Percentiles rank a stretch among this genome's conserved stretches.
These are phyloP conservation scores for Agroathelia rolfsii DNA, from an alignment of 1,284 basidiomycete species.

Conservation along the genomic window DNA sequence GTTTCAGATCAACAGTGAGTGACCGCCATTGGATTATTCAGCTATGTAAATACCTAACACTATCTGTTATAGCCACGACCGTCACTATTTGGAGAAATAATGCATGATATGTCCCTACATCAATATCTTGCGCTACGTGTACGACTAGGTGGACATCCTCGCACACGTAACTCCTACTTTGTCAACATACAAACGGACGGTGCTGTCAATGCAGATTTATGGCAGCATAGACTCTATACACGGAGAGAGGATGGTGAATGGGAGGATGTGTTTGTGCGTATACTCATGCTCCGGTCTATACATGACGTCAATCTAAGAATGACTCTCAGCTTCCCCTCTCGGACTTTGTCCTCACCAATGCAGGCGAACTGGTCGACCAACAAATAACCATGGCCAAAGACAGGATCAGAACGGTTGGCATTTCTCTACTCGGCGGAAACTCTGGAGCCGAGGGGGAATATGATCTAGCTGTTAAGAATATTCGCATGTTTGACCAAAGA, in stretches of 20 bases:
- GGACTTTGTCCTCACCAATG: slow-evolving; percentile 77
- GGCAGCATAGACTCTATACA: slow-evolving; percentile 84
- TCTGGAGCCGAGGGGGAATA: slow-evolving; percentile 61
- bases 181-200: slow-evolving; percentile 86
- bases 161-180: slow-evolving; percentile 70
- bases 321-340: slow-evolving; percentile 62
- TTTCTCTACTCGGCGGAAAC: slow-evolving; percentile 75
- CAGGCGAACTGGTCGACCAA: slow-evolving; percentile 60
- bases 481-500: slow-evolving; percentile 50
- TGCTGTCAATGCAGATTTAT: slow-evolving; percentile 70
- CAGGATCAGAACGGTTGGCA: slow-evolving; percentile 70
- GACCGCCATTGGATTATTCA: slow-evolving; percentile 2
- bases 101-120: slow-evolving; percentile 74
- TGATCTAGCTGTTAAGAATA: slow-evolving; percentile 67
- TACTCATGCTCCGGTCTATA: neutral
- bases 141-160: slow-evolving; percentile 58
- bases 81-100: slow-evolving; percentile 75
- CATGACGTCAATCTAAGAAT: slow-evolving; percentile 8
- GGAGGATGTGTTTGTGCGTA: slow-evolving; percentile 76
- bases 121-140: slow-evolving; percentile 72
- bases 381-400: slow-evolving; percentile 71
- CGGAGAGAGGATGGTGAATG: slow-evolving; percentile 60
- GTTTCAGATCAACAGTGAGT: slow-evolving; percentile 71
- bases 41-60: slow-evolving; percentile 1
- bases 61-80: slow-evolving; percentile 35